Conservation (phyloP, 805 yeast species). For the Suhomyces prunicola region DNA sequence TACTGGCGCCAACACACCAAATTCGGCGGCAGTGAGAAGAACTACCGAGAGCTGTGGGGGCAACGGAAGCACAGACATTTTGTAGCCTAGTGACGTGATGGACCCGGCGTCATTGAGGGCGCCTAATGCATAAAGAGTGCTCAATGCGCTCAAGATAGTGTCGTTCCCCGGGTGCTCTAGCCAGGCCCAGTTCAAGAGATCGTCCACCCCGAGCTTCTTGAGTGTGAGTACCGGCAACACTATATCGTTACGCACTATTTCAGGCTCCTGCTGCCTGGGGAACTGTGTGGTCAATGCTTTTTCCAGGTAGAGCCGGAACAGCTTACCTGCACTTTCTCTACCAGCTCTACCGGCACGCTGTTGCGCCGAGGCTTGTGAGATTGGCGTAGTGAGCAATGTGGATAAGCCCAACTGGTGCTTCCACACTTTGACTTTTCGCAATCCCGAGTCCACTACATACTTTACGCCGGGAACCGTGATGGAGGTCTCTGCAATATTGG, state of each 20-base stretch:
- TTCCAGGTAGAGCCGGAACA: conserved; percentile 80
- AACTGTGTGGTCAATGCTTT: conserved; percentile 54
- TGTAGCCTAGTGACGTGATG: conserved; percentile 74
- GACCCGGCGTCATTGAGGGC: conserved; percentile 77
- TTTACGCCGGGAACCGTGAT: conserved; percentile 93
- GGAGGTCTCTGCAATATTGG: conserved; percentile 97
- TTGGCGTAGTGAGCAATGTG: conserved; percentile 87
- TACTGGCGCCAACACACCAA: conserved; percentile 58
- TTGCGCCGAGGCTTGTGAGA: conserved; percentile 89
- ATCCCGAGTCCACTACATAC: conserved; percentile 89
- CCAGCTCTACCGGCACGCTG: conserved; percentile 99
- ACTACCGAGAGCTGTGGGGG: conserved; percentile 93
- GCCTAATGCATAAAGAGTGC: conserved; percentile 70
- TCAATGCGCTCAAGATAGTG: conserved; percentile 70
- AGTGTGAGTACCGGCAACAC: conserved; percentile 80
- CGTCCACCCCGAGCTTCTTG: conserved; percentile 78
- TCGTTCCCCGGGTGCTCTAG: conserved; percentile 84
- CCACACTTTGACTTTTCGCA: conserved; percentile 93
- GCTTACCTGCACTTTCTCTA: conserved; percentile 88
- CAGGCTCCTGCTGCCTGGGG: conserved; percentile 85
- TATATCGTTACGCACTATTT: conserved; percentile 82
- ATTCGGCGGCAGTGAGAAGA: conserved; percentile 63
- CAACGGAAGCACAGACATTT: conserved; percentile 86
- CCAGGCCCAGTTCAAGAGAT: conserved; percentile 88
- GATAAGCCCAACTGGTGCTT: conserved; percentile 88